Evolutionary conservation across 2,329 filamentous ascomycete genomes (phyloP).

Genomic region (Fusarium scirpi): DNA sequence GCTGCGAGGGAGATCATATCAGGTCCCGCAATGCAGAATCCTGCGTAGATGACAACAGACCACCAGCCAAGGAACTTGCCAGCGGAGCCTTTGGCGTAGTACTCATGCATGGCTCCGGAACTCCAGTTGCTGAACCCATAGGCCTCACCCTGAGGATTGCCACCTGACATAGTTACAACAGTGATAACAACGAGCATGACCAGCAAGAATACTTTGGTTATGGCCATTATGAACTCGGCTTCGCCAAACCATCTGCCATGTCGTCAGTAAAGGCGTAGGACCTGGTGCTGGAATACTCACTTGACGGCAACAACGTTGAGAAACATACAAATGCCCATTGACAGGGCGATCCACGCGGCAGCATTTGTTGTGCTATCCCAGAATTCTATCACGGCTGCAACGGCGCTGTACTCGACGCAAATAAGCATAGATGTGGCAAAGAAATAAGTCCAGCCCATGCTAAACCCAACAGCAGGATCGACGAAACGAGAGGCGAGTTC

Average conservation of each 20-base stretch:
- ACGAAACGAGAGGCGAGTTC: slow-evolving; percentile 66
- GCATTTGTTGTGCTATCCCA: slow-evolving; percentile 57
- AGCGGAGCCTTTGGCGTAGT: slow-evolving; percentile 58
- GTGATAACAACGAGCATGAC: slow-evolving; percentile 71
- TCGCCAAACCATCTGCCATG: slow-evolving; percentile 53
- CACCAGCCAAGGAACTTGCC: slow-evolving; percentile 72
- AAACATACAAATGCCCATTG: slow-evolving; percentile 58
- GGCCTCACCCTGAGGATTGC: slow-evolving; percentile 70
- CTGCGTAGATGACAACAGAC: slow-evolving; percentile 70
- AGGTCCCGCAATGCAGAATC: slow-evolving; percentile 74
- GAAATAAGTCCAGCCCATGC: slow-evolving; percentile 63
- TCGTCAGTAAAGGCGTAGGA: background rate
- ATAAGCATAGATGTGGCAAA: slow-evolving; percentile 60
- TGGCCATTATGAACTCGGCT: slow-evolving; percentile 68
- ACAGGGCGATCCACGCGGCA: slow-evolving; percentile 62
- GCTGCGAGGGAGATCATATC: slow-evolving; percentile 71
- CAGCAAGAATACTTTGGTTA: slow-evolving; percentile 58
- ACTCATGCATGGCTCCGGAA: slow-evolving; percentile 49
- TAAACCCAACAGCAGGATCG: slow-evolving; percentile 64
- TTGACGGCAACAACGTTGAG: slow-evolving; percentile 61
- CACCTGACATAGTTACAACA: slow-evolving; percentile 75
- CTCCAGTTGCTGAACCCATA: slow-evolving; percentile 71
- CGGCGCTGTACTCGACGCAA: slow-evolving; percentile 58
- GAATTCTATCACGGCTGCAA: slow-evolving; percentile 59
- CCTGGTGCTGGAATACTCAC: slow-evolving; percentile 32